Percentiles rank a stretch among this genome's conserved stretches.
phyloP scores from a whole-genome alignment of 176 grass and related monocot genomes.

The Avena atlantica region DNA sequence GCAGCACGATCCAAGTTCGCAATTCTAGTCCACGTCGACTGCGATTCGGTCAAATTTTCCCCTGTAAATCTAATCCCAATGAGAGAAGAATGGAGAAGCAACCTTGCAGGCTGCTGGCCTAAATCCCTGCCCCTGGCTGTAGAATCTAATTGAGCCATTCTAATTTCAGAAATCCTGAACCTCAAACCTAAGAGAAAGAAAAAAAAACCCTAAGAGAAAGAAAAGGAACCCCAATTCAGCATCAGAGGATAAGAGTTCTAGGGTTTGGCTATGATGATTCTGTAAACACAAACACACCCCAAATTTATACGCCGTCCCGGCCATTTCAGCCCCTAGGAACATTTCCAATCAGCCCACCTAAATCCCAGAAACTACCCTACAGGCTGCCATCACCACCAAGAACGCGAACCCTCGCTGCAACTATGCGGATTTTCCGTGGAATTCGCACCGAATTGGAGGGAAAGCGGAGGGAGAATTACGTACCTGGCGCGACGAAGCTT shows the following conservation, averaged over 20 bases:
- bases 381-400: background rate
- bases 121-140: background rate
- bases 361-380: constrained; percentile 36
- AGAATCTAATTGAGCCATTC: background rate
- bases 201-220: background rate
- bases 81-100: background rate
- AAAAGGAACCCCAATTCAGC: background rate
- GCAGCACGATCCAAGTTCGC: background rate
- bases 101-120: background rate
- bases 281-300: background rate
- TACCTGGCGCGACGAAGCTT: constrained; percentile 44
- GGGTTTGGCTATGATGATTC: constrained; percentile 12
- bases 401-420: background rate
- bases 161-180: constrained; percentile 21
- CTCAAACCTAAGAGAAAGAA: background rate
- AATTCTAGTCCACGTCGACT: background rate
- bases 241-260: background rate
- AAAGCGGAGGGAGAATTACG: background rate
- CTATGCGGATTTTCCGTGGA: background rate
- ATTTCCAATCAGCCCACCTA: background rate
- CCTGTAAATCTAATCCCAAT: background rate
- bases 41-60: background rate
- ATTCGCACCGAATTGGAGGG: constrained; percentile 5
- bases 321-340: background rate
- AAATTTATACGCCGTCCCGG: constrained; percentile 40